phyloP scores from a whole-genome alignment of 2,329 filamentous ascomycete genomes.

The Balansia obtecta region DNA sequence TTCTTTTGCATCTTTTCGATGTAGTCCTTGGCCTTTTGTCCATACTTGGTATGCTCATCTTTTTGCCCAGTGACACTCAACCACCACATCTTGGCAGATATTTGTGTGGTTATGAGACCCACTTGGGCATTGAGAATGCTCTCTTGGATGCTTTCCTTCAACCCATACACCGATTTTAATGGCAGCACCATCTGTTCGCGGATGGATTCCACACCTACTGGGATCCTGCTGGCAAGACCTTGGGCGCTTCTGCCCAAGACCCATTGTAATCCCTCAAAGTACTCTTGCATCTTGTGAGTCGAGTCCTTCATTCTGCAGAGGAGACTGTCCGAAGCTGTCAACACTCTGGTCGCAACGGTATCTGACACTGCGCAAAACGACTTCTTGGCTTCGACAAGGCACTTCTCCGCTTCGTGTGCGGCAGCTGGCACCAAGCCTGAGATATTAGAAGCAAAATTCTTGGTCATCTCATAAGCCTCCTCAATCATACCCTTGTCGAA shows the following conservation, averaged over 20 bases:
- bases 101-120: constrained; percentile 38
- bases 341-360: constrained; percentile 12
- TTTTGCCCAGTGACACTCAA: constrained; percentile 37
- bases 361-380: constrained; percentile 20
- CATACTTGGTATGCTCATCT: constrained; percentile 33
- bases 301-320: constrained; percentile 12
- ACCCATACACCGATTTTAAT: background rate
- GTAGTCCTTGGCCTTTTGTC: constrained; percentile 32
- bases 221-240: constrained; percentile 10
- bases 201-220: constrained; percentile 15
- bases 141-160: constrained; percentile 2
- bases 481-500: constrained; percentile 39
- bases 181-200: constrained; percentile 22
- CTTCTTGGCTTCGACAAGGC: constrained; percentile 21
- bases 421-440: constrained; percentile 27
- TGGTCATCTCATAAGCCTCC: constrained; percentile 31
- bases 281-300: constrained; percentile 12
- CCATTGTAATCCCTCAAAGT: constrained; percentile 11
- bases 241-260: constrained; percentile 9
- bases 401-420: constrained; percentile 25
- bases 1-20: constrained; percentile 14
- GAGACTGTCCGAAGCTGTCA: constrained; percentile 17
- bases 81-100: constrained; percentile 45
- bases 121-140: constrained; percentile 17
- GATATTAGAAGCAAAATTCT: constrained; percentile 29